A percentile compares a stretch with the other conserved stretches of the same genome.
phyloP scores from a whole-genome alignment of 805 yeast species.

The Maudiozyma bulderi region DNA sequence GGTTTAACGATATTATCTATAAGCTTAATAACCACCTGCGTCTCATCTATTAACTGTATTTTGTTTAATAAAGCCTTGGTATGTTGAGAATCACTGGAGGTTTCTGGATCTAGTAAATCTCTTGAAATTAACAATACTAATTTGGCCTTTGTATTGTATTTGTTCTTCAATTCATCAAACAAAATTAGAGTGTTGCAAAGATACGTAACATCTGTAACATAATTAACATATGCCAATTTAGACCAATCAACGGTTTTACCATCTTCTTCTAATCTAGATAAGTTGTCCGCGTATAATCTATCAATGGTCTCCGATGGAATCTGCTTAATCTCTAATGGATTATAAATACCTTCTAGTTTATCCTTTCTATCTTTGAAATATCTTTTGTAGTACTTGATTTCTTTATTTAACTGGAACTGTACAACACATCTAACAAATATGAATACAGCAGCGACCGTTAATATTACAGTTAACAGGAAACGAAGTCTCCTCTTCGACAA shows the following conservation, averaged over 20 bases:
- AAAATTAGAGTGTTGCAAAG: slow-evolving; percentile 45
- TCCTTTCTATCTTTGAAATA: slow-evolving; percentile 22
- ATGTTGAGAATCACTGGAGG: slow-evolving; percentile 8
- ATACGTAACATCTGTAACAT: slow-evolving; percentile 45
- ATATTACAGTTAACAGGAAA: slow-evolving; percentile 6
- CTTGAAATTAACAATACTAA: slow-evolving; percentile 36
- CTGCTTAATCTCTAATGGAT: slow-evolving; percentile 25
- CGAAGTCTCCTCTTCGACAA: slow-evolving; percentile 20
- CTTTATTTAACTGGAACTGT: slow-evolving; percentile 24
- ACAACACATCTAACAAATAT: slow-evolving; percentile 14
- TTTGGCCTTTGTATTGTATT: slow-evolving; percentile 34
- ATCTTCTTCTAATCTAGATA: slow-evolving; percentile 6
- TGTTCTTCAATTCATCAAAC: slow-evolving; percentile 32
- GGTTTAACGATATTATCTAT: slow-evolving; percentile 18
- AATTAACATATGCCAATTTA: slow-evolving; percentile 47
- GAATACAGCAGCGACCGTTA: slow-evolving; percentile 7
- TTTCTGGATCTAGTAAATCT: slow-evolving; percentile 19
- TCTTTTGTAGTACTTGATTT: slow-evolving; percentile 21
- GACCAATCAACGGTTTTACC: slow-evolving; percentile 32
- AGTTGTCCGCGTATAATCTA: slow-evolving; percentile 10
- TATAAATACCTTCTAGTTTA: slow-evolving; percentile 14
- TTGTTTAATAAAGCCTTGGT: slow-evolving; percentile 2
- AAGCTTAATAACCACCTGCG: slow-evolving; percentile 21
- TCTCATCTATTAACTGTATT: slow-evolving; percentile 8
- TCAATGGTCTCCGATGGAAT: slow-evolving; percentile 22